Base-by-base conservation (phyloP, 1,284 basidiomycete species). In the Ustilago bromivora region DNA sequence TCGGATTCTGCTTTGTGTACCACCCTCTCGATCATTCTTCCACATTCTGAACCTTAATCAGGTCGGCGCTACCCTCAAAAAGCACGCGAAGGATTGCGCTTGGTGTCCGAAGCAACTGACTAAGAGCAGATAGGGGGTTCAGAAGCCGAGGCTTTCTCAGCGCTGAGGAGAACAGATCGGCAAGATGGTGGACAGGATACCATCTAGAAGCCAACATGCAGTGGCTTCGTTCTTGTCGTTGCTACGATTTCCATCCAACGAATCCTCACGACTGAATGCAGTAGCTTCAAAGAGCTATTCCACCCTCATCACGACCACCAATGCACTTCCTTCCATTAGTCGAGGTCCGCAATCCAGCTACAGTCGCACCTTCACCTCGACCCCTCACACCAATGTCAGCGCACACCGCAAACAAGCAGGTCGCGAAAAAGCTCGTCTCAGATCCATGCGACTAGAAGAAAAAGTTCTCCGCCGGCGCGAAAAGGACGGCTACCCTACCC, bases 341-440 rank as follows among this genome's bases (percentile, higher is more conserved):
- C 56, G 17, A 57, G 13, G 23, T 31, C 19, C 19, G 17, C 56
- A 46, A 32, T 12, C 13, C 31, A 41, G 23, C 23, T 3, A 12
- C 31, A 46, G 4, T 2, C 64, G 70, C 12, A 17, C 15, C 31
- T 66, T 76, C 35, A 47, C 62, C 3, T 58, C 68, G 3, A 47
- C 64, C 2, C 41, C 61, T 0, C 17, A 19, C 3, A 8, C 46
- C 15, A 31, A n/a, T 1, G 71, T 73, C 19, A 73, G 64, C 35
- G 71, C 76, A 17, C 67, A 71, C 17, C 69, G 75, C 13, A 77
- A 77, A 61, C 66, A 69, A 59, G 70, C 75, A 12, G 75, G 70
- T 3, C 62, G 75, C 4, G 75, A 77, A 49, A 77, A 72, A 54
- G 75, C 75, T 0, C 66, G 70, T 3, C 53, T 66, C 2, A 62